Evolutionary conservation across 805 yeast genomes (phyloP), one percentile per base, ranked within the genome.

Genomic region (Nakazawaea wyomingensis): DNA sequence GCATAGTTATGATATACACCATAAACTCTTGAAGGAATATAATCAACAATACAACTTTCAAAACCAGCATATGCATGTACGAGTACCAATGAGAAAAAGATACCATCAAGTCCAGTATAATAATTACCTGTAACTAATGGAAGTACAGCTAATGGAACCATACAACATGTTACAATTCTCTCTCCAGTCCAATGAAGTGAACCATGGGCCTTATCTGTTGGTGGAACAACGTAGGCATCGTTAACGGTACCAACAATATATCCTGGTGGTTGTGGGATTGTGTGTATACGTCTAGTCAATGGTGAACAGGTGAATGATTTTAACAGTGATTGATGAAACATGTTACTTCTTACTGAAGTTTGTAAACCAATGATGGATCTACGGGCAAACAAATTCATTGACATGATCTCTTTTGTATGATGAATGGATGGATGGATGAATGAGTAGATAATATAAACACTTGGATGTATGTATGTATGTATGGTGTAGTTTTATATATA

Each of bases 181-280:
- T 91, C 99, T 54, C 82, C 80, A n/a, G 85, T 69, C 99, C 99
- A 91, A 69, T 90, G 98, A 61, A 78, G 74, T 19, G 95, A 85
- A 37, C 98, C 97, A 56, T 88, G 90, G 39, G 70, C 57, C 50
- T 71, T 76, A 55, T 76, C 70, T 4, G 80, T 60, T 32, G 70
- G 62, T 31, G 97, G 97, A 13, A 78, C 67, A 27, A 68, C 65
- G 55, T 73, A 84, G 13, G 98, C 89, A 49, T 93, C 98, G 63
- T 91, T 93, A 38, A 90, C 96, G 5, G 90, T 80, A n/a, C 97
- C 98, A 37, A 82, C 82, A 45, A 91, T 82, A 60, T 84, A 73
- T 30, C 97, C 98, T 34, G 97, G 86, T 28, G 95, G 91, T 65
- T 86, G 95, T 45, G 82, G 82, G 47, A 79, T 76, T 37, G 74